Conservation (phyloP, 495 filamentous ascomycete species). For the Immersiella caudata region DNA sequence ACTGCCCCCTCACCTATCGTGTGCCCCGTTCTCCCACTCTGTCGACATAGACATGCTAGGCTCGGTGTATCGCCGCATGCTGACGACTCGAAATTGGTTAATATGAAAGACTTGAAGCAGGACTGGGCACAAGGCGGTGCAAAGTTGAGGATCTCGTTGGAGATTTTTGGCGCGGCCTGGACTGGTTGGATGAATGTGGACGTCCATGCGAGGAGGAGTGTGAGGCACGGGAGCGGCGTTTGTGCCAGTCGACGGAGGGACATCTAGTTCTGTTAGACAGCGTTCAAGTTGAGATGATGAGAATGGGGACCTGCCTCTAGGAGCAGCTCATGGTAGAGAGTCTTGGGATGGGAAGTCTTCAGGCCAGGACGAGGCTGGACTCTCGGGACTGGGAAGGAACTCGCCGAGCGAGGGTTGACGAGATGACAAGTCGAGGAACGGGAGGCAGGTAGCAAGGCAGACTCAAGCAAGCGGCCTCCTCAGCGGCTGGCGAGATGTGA, state of each 20-base stretch:
- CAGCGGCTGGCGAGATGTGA: constrained; percentile 23
- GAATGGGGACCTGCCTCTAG: constrained; percentile 5
- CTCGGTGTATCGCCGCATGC: constrained; percentile 53
- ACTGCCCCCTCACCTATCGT: constrained; percentile 71
- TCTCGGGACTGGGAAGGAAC: too few relatives aligned
- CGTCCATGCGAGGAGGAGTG: constrained; percentile 38
- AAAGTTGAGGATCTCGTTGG: constrained; percentile 47
- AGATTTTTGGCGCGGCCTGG: constrained; percentile 38
- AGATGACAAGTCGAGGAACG: too few relatives aligned
- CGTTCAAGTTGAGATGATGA: not conserved
- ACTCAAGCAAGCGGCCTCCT: constrained; percentile 5
- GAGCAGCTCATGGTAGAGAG: not conserved
- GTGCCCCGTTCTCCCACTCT: constrained; percentile 61
- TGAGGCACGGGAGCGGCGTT: constrained; percentile 38
- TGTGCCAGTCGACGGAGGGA: constrained; percentile 49
- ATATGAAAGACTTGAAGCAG: constrained; percentile 66
- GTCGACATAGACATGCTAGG: constrained; percentile 65
- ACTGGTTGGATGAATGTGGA: constrained; percentile 33
- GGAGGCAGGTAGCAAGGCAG: not conserved
- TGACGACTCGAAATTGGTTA: constrained; percentile 56
- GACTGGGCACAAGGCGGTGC: constrained; percentile 66
- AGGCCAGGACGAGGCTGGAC: not conserved
- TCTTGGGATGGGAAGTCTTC: not conserved
- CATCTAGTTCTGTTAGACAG: constrained; percentile 38
- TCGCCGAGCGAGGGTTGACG: too few relatives aligned